phyloP scores from a whole-genome alignment of 2,329 filamentous ascomycete species.

The Fusarium pseudoanthophilum region DNA sequence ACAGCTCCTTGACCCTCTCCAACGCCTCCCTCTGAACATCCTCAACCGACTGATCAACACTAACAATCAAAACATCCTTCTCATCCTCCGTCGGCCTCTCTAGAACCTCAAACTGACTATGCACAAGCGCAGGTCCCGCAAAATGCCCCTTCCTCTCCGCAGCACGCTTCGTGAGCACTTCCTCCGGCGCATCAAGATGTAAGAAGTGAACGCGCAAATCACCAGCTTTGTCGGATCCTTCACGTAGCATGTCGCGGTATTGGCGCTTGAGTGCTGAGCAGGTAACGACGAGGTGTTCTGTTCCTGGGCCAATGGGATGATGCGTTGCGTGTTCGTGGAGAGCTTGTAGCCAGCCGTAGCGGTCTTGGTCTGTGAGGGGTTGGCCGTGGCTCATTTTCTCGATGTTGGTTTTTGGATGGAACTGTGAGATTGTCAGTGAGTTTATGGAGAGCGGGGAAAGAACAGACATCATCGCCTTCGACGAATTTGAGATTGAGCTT shows the following conservation, averaged over 20 bases:
- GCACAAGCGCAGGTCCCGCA: conserved; percentile 7
- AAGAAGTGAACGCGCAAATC: conserved; percentile 26
- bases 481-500: conserved; percentile 28
- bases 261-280: conserved; percentile 26
- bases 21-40: conserved; percentile 23
- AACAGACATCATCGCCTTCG: conserved; percentile 13
- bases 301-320: conserved; percentile 21
- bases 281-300: conserved; percentile 29
- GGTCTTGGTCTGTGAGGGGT: conserved; percentile 19
- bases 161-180: conserved; percentile 14
- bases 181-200: conserved; percentile 27
- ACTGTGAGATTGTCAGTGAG: neutral
- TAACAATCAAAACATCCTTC: conserved; percentile 13
- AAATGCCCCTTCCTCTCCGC: conserved; percentile 21
- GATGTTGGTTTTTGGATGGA: conserved; percentile 27
- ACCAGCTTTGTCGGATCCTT: conserved; percentile 16
- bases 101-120: conserved; percentile 21
- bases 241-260: conserved; percentile 20
- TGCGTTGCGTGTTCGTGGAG: conserved; percentile 12
- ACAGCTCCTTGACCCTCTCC: neutral
- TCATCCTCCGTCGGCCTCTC: conserved; percentile 10
- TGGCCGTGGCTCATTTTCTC: conserved; percentile 31
- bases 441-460: too few species aligned
- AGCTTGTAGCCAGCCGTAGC: conserved; percentile 12
- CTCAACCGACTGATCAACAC: conserved; percentile 19